Conservation (phyloP, 495 filamentous ascomycete genomes). For the Neurospora pannonica region DNA sequence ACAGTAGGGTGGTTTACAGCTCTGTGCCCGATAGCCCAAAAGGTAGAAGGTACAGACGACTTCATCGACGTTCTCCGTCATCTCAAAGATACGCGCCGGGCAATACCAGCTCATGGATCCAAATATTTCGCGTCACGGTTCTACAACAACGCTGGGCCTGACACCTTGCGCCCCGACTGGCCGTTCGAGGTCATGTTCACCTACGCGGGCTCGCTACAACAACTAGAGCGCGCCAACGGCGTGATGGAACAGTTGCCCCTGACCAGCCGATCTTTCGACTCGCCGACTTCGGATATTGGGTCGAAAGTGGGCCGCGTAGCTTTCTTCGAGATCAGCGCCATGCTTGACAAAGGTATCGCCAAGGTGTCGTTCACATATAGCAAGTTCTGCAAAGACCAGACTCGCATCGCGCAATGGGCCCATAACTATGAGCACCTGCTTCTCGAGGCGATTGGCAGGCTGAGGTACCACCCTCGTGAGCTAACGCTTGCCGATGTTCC, state of each 20-base stretch:
- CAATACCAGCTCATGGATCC: constrained; percentile 17
- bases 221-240: constrained; percentile 50
- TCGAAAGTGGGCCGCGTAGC: constrained; percentile 48
- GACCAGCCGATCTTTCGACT: constrained; percentile 26
- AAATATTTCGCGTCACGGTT: constrained; percentile 34
- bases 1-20: constrained; percentile 44
- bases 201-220: constrained; percentile 56
- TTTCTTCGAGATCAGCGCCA: constrained; percentile 53
- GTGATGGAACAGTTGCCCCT: constrained; percentile 49
- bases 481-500: constrained; percentile 55
- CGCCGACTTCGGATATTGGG: constrained; percentile 48
- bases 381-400: constrained; percentile 47
- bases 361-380: constrained; percentile 59
- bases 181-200: constrained; percentile 67
- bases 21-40: constrained; percentile 28
- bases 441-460: constrained; percentile 36
- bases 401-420: constrained; percentile 50
- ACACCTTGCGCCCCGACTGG: constrained; percentile 38
- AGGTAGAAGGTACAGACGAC: constrained; percentile 27
- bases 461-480: constrained; percentile 39
- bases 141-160: constrained; percentile 32
- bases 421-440: constrained; percentile 48
- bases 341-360: constrained; percentile 49
- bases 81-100: constrained; percentile 31
- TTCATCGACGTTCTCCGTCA: constrained; percentile 30